Base-by-base conservation (phyloP, 345 rosid species). In the Populus tremula region DNA sequence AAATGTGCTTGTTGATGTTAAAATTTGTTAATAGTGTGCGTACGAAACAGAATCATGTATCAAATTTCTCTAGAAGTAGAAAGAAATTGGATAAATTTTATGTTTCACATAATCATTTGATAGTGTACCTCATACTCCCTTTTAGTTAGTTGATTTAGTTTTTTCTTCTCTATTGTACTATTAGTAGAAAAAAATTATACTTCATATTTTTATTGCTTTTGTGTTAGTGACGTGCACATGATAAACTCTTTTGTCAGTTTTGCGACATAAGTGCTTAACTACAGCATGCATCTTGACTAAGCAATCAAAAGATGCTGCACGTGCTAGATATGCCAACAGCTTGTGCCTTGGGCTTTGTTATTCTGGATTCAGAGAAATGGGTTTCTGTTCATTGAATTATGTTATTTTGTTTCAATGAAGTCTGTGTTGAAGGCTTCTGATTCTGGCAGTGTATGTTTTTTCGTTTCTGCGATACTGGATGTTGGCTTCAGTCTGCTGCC, bases 1-100 rank as follows among this genome's bases (percentile, higher is more conserved):
- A 16, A 31, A 75, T 65, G 21, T 2, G 5, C 8, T n/a, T 69
- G 13, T 36, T 10, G 68, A 31, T 70, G 56, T 62, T 54, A 49
- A 49, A 74, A 31, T 63, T 63, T 69, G 23, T 74, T 13, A n/a
- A 50, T 66, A 5, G 53, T 53, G 35, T 80, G 59, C 29, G 23
- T 39, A n/a, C 5, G 12, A 69, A 70, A 59, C 4, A 59, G 13
- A n/a, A 13, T n/a, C 63, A n/a, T n/a, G 63, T 16, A 31, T 49
- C 35, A 39, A 8, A 41, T 18, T 39, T 36, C 39, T 56, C 41
- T 9, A 10, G 4, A 59, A 59, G 63, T n/a, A 9, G 23, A n/a
- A 59, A 56, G 11, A 59, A 59, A 59, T n/a, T 9, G 29, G 63
- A 59, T 59, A 59, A 53, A n/a, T 59, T 59, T 10, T 23, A n/a